These are phyloP conservation scores for Tetrapisispora fleetii DNA, from an alignment of 805 yeast genomes.

Conservation along the genomic window DNA sequence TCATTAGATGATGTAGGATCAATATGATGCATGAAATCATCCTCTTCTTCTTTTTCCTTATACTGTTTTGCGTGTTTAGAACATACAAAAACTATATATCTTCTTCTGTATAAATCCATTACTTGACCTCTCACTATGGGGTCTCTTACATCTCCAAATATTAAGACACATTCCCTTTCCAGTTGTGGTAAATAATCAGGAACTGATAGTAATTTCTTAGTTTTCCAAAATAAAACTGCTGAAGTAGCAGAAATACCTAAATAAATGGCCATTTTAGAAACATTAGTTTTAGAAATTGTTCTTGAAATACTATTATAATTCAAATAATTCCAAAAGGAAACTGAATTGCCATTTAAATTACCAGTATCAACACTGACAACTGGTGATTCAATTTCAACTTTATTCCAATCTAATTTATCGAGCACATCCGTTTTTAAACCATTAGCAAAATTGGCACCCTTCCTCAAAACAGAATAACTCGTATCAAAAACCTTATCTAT, in stretches of 20 bases:
- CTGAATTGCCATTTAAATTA: not conserved
- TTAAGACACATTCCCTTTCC: conserved; percentile 15
- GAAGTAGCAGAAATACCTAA: conserved; percentile 1
- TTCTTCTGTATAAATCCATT: conserved; percentile 28
- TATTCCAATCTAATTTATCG: conserved; percentile 3
- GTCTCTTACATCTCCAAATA: conserved; percentile 28
- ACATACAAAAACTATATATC: conserved; percentile 26
- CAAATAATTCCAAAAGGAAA: not conserved
- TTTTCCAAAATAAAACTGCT: not conserved
- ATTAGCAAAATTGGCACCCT: conserved; percentile 7
- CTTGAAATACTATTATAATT: not conserved
- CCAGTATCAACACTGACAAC: not conserved
- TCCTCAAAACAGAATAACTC: conserved; percentile 8
- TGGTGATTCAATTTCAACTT: not conserved
- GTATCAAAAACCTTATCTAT: conserved; percentile 20
- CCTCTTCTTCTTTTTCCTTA: conserved; percentile 21
- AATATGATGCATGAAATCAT: conserved; percentile 20
- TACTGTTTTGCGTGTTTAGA: conserved; percentile 17
- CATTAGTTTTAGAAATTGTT: too few relatives aligned
- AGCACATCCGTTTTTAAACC: conserved; percentile 7
- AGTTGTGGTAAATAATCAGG: conserved; percentile 13
- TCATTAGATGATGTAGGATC: conserved; percentile 19
- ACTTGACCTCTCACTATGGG: conserved; percentile 29
- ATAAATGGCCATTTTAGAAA: not conserved
- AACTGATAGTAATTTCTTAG: conserved; percentile 4